phyloP scores from a whole-genome alignment of 257 asterid species.

The Phtheirospermum japonicum region DNA sequence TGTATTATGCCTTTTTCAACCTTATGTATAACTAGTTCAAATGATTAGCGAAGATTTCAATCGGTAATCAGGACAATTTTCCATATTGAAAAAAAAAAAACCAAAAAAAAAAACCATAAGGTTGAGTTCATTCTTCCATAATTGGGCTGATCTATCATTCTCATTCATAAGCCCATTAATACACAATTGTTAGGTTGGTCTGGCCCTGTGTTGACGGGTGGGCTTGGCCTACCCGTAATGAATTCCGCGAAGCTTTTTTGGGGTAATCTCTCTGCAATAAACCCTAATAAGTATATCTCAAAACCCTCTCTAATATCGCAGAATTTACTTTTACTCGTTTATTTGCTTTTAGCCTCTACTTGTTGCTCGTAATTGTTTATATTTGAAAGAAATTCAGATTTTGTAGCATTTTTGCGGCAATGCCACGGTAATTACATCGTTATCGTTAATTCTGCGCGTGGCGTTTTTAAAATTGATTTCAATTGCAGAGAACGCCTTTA shows the following conservation, averaged over 20 bases:
- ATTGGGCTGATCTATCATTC: neutral
- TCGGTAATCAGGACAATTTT: too few relatives aligned
- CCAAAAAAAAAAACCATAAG: too few relatives aligned
- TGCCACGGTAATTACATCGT: slow-evolving; percentile 38
- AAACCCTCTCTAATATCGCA: slow-evolving; percentile 25
- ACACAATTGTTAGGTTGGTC: neutral
- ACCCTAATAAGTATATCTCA: slow-evolving; percentile 28
- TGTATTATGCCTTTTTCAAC: too few relatives aligned
- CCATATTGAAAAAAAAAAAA: too few relatives aligned
- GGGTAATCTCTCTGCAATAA: slow-evolving; percentile 9
- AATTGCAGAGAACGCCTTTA: slow-evolving; percentile 1
- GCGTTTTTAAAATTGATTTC: slow-evolving; percentile 1
- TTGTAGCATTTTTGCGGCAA: slow-evolving; percentile 18
- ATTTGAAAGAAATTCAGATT: neutral
- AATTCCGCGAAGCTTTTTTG: slow-evolving; percentile 12
- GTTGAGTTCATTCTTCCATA: too few relatives aligned
- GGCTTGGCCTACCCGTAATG: slow-evolving; percentile 19
- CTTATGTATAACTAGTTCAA: too few relatives aligned
- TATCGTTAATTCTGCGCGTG: neutral
- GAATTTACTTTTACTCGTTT: neutral
- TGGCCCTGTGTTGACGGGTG: slow-evolving; percentile 8
- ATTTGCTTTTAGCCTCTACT: neutral
- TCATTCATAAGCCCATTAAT: neutral
- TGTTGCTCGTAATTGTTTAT: neutral
- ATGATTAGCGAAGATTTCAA: too few relatives aligned